Evolutionary conservation across 768 basidiomycete species (phyloP).

Genomic region (Hypholoma sublateritium): DNA sequence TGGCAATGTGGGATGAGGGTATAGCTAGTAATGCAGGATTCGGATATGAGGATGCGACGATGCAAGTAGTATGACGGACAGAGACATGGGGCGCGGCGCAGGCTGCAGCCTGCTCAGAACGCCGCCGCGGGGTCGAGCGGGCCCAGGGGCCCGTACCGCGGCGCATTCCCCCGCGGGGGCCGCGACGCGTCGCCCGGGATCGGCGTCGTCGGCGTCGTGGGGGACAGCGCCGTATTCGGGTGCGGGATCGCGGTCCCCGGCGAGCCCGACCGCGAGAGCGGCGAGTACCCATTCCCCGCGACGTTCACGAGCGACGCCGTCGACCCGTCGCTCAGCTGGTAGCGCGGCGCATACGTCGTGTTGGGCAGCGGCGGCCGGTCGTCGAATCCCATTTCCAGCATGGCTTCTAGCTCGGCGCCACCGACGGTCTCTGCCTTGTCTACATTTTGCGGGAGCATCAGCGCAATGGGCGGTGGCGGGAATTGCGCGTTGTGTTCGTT

Average conservation of each 20-base stretch:
- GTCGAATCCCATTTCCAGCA: slow-evolving; percentile 91
- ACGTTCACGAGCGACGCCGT: slow-evolving; percentile 41
- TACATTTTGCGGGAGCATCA: slow-evolving; percentile 47
- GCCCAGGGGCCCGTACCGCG: slow-evolving; percentile 54
- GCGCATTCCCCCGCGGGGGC: slow-evolving; percentile 17
- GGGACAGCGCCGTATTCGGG: slow-evolving; percentile 36
- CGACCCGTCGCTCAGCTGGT: slow-evolving; percentile 61
- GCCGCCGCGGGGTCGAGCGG: slow-evolving; percentile 61
- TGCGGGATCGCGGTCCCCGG: slow-evolving; percentile 29
- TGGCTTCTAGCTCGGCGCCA: slow-evolving; percentile 81
- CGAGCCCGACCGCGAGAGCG: slow-evolving; percentile 51
- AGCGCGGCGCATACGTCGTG: slow-evolving; percentile 49
- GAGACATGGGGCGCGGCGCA: slow-evolving; percentile 20
- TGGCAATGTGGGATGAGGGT: slow-evolving; percentile 32
- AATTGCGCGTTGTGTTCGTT: slow-evolving; percentile 81
- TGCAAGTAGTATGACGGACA: slow-evolving; percentile 17
- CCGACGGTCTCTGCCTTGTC: slow-evolving; percentile 52
- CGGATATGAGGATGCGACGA: slow-evolving; percentile 6
- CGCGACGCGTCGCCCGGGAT: slow-evolving; percentile 17
- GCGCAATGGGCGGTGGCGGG: slow-evolving; percentile 82
- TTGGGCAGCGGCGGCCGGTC: slow-evolving; percentile 56
- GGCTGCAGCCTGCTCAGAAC: slow-evolving; percentile 38
- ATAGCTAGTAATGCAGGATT: slow-evolving; percentile 36
- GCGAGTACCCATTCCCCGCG: slow-evolving; percentile 54
- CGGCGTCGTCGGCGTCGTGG: slow-evolving; percentile 37